phyloP scores from a whole-genome alignment of 441 rosid genomes.

The Gossypium trilobum region DNA sequence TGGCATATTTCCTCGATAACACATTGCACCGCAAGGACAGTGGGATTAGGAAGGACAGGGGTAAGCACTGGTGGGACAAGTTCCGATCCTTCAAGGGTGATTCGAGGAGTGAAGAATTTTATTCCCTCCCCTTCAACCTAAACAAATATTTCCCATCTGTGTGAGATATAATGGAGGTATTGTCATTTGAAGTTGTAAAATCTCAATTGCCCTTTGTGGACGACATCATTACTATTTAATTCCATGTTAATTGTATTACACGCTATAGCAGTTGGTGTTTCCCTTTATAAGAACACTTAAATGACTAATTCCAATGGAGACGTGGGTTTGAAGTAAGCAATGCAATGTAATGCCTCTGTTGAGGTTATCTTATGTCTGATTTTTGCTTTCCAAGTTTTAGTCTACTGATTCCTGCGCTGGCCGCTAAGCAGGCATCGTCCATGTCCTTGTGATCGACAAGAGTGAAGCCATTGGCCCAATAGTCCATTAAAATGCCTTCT shows the following conservation, averaged over 20 bases:
- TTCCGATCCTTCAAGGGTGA: slow-evolving; percentile 67
- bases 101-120: slow-evolving; percentile 71
- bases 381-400: background rate
- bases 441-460: background rate
- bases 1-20: slow-evolving; percentile 77
- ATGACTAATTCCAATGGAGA: slow-evolving; percentile 28
- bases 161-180: slow-evolving; percentile 26
- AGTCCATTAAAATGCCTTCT: too few relatives aligned
- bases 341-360: slow-evolving; percentile 16
- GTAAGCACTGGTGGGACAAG: slow-evolving; percentile 94
- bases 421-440: background rate
- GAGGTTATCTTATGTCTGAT: background rate
- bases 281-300: slow-evolving; percentile 23
- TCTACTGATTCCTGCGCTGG: background rate
- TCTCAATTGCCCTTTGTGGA: slow-evolving; percentile 8
- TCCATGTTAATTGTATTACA: slow-evolving; percentile 19
- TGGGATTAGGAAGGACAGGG: slow-evolving; percentile 70
- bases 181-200: background rate
- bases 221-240: slow-evolving; percentile 3
- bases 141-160: slow-evolving; percentile 85
- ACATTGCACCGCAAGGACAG: slow-evolving; percentile 53
- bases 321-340: slow-evolving; percentile 21
- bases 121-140: slow-evolving; percentile 84
- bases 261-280: slow-evolving; percentile 21
- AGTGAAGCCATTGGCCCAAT: background rate